Percentiles rank a stretch among this genome's conserved stretches.
These are phyloP conservation scores for Teunomyces pallodes DNA, from an alignment of 805 yeast species.

Conservation along the genomic window DNA sequence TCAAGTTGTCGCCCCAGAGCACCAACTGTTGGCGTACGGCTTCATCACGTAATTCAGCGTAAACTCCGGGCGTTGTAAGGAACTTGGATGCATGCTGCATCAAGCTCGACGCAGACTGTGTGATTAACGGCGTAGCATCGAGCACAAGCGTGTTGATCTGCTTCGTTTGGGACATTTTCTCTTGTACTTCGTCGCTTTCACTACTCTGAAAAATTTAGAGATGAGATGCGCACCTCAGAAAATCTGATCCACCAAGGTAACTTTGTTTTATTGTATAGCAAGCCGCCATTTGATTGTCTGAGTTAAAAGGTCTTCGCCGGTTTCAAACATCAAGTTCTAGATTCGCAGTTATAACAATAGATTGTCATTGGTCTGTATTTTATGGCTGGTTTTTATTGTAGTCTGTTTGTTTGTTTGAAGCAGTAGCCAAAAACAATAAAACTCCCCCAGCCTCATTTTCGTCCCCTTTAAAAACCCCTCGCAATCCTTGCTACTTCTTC, in stretches of 20 bases:
- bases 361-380: too few relatives aligned
- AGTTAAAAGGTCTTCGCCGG: too few relatives aligned
- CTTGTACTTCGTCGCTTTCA: neutral
- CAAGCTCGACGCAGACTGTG: slow-evolving; percentile 74
- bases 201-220: slow-evolving; percentile 4
- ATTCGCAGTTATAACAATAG: too few relatives aligned
- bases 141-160: slow-evolving; percentile 58
- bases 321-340: too few relatives aligned
- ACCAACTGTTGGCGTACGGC: slow-evolving; percentile 73
- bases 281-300: too few relatives aligned
- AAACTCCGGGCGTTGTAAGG: slow-evolving; percentile 90
- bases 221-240: slow-evolving; percentile 5
- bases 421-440: neutral
- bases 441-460: neutral
- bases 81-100: slow-evolving; percentile 68
- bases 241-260: neutral
- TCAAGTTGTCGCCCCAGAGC: slow-evolving; percentile 74
- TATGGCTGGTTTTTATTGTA: too few relatives aligned
- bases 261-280: too few relatives aligned
- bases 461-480: neutral
- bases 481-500: neutral
- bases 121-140: slow-evolving; percentile 94
- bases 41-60: slow-evolving; percentile 82
- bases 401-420: neutral
- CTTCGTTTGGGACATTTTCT: slow-evolving; percentile 21